Evolutionary conservation across 2,329 filamentous ascomycete species (phyloP).

Genomic region (Paecilomyces sp.): DNA sequence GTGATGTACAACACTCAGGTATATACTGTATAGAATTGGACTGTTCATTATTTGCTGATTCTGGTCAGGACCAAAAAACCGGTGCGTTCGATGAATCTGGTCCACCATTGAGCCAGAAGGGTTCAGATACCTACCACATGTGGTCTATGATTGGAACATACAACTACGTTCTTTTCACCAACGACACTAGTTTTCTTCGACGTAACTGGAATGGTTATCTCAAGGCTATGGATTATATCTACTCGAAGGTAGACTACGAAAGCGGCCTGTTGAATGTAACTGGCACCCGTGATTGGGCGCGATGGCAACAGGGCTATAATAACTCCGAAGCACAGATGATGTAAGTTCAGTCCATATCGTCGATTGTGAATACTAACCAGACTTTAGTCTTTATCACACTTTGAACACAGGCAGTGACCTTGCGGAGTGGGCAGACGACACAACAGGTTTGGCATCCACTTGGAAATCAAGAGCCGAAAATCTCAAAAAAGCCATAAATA

Average conservation of each 20-base stretch:
- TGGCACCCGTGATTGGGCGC: constrained; percentile 45
- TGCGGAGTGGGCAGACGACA: constrained; percentile 42
- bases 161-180: constrained; percentile 52
- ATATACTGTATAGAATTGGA: neutral
- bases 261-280: constrained; percentile 45
- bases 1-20: constrained; percentile 41
- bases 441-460: constrained; percentile 26
- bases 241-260: constrained; percentile 35
- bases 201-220: constrained; percentile 44
- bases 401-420: constrained; percentile 47
- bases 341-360: constrained; percentile 9
- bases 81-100: constrained; percentile 30
- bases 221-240: constrained; percentile 40
- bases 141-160: constrained; percentile 53
- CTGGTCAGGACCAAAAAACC: constrained; percentile 16
- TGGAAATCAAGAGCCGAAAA: constrained; percentile 36
- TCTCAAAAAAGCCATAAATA: constrained; percentile 41
- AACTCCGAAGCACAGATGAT: constrained; percentile 48
- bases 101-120: constrained; percentile 25
- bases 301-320: constrained; percentile 44
- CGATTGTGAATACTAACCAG: neutral
- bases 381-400: constrained; percentile 42
- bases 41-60: constrained; percentile 1
- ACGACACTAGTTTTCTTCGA: constrained; percentile 43
- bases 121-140: constrained; percentile 35